Evolutionary conservation across 306 rosid species (phyloP), one percentile per base, ranked within the genome.

Genomic region (Castanopsis chinensis): DNA sequence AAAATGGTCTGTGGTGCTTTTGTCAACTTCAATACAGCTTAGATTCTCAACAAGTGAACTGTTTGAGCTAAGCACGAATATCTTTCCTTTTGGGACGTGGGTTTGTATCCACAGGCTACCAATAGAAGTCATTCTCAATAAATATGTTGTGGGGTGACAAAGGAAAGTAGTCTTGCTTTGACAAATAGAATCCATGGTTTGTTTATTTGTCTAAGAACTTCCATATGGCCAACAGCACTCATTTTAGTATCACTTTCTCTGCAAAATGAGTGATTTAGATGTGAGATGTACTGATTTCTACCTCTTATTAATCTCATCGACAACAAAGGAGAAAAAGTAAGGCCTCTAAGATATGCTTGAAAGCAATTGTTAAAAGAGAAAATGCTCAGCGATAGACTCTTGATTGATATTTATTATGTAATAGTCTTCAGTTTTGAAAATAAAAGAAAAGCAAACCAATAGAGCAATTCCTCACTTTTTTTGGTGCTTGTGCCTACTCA

Each of bases 11-110:
- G 7, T 51, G 5, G 32, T 33, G 11, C 5, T 32, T 2, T 5
- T 30, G 75, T 72, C 85, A 20, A 49, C 79, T 73, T 49, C 79
- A 59, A 20, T 37, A 81, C 78, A 71, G 82, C 76, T 71, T 37
- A 88, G 81, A 88, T 87, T 64, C 86, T 82, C 55, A 80, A 64
- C 43, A 69, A 49, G 81, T 75, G 87, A 81, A 37, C 70, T 25
- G 41, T 73, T 49, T 49, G 57, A 70, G 84, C 88, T 53, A 53
- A 45, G 74, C 69, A 79, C 81, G 89, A 87, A 85, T 86, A 73
- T 79, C 71, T 69, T 80, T 74, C 78, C 71, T 83, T 85, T 72
- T 72, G 76, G 67, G 69, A 65, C 19, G 51, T 64, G 70, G 75
- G 45, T 21, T 5, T 5, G 7, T 4, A 15, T 52, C 51, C 79